phyloP scores from a whole-genome alignment of 2,329 filamentous ascomycete genomes.

The Pseudogymnoascus sp. region DNA sequence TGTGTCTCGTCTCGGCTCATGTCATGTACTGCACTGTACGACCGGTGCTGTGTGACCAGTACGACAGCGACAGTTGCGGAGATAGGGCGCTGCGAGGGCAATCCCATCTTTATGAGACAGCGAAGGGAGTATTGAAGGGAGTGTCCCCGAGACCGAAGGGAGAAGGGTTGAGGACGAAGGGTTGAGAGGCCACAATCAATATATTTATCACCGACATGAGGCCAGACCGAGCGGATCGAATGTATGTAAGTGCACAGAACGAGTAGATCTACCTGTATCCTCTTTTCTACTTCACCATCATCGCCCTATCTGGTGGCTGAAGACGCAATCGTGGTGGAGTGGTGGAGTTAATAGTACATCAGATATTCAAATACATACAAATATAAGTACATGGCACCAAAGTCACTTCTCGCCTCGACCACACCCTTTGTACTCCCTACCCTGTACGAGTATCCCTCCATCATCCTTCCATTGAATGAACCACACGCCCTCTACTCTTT shows the following conservation, averaged over 20 bases:
- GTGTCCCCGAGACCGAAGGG: background rate
- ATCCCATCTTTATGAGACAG: slow-evolving; percentile 2
- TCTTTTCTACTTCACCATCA: background rate
- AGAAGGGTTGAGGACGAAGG: background rate
- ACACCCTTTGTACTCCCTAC: background rate
- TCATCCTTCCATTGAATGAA: slow-evolving; percentile 4
- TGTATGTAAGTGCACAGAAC: background rate
- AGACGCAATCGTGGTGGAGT: background rate
- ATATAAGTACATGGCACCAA: background rate
- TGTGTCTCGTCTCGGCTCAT: background rate
- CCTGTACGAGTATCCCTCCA: background rate
- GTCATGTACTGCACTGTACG: background rate
- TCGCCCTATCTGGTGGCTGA: background rate
- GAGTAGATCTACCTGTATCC: background rate
- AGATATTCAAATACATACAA: background rate
- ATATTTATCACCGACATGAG: background rate
- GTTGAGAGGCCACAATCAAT: background rate
- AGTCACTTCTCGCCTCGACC: slow-evolving; percentile 3
- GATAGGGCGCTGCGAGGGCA: background rate
- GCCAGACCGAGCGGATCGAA: background rate
- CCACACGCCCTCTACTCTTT: background rate
- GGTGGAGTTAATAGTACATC: background rate
- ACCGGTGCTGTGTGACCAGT: background rate
- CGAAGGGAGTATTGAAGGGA: background rate
- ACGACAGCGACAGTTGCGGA: background rate